A percentile compares a stretch with the other conserved stretches of the same genome.
Evolutionary conservation across 768 basidiomycete species (phyloP).

Genomic region (Lactifluus hygrophoroides): DNA sequence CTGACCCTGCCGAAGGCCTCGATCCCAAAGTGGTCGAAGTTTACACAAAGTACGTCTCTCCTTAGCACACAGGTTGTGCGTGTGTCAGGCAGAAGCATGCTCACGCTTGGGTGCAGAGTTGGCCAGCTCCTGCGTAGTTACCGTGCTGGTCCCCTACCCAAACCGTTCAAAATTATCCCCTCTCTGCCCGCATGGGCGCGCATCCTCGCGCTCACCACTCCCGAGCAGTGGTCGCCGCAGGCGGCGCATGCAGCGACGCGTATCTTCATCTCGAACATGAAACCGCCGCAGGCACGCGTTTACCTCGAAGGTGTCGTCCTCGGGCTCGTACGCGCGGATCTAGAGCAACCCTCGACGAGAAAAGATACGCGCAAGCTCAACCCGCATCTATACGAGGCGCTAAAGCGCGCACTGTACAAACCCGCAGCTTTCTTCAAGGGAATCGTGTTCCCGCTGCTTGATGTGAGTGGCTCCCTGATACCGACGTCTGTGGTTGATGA

Average conservation of each 20-base stretch:
- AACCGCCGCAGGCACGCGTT: conserved; percentile 86
- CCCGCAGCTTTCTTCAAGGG: conserved; percentile 99
- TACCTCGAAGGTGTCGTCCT: conserved; percentile 89
- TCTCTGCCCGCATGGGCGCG: conserved; percentile 94
- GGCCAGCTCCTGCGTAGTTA: conserved; percentile 80
- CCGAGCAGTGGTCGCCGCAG: conserved; percentile 93
- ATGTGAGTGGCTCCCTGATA: conserved; percentile 44
- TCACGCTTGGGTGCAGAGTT: conserved; percentile 42
- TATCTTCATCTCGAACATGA: conserved; percentile 95
- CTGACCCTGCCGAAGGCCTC: conserved; percentile 78
- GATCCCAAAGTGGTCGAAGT: conserved; percentile 90
- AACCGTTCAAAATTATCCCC: conserved; percentile 97
- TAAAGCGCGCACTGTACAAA: conserved; percentile 90
- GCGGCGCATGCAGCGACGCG: conserved; percentile 90
- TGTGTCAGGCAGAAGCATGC: not conserved
- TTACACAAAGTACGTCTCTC: conserved; percentile 69
- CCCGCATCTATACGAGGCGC: conserved; percentile 88
- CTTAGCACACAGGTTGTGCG: not conserved
- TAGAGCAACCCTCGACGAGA: conserved; percentile 35
- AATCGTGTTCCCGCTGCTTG: conserved; percentile 89
- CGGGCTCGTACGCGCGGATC: conserved; percentile 84
- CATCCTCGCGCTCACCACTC: conserved; percentile 84
- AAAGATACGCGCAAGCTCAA: conserved; percentile 72
- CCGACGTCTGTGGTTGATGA: not conserved
- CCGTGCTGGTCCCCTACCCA: conserved; percentile 90